Percentiles rank a stretch among this genome's conserved stretches.
Evolutionary conservation across 2,329 filamentous ascomycete genomes (phyloP).

Genomic region (Pyricularia grisea): DNA sequence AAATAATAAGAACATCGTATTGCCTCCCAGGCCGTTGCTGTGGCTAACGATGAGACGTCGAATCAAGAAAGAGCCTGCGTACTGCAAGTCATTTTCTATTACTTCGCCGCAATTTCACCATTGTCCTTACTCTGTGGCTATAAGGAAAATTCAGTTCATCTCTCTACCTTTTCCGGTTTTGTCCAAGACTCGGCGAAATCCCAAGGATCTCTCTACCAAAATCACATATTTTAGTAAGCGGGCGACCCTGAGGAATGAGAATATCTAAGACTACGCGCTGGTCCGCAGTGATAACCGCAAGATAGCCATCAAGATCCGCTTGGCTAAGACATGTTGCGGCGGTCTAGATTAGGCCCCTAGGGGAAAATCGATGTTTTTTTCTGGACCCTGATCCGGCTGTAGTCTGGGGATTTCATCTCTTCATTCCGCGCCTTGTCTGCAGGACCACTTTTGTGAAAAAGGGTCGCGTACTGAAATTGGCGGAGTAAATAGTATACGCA

Average conservation of each 20-base stretch:
- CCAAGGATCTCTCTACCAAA: neutral
- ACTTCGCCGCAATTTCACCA: neutral
- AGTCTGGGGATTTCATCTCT: neutral
- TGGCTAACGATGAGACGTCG: neutral
- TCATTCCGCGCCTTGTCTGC: neutral
- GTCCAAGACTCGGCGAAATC: neutral
- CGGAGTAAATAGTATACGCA: too few species aligned
- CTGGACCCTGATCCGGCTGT: neutral
- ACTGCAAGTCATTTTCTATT: neutral
- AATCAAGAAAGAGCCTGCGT: neutral
- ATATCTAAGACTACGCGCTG: neutral
- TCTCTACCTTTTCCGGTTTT: neutral
- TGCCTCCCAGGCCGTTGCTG: neutral
- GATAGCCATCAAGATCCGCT: neutral
- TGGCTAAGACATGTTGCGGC: neutral
- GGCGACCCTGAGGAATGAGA: neutral
- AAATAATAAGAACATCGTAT: neutral
- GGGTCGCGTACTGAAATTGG: neutral
- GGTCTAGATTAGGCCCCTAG: neutral
- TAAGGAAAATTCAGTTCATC: neutral
- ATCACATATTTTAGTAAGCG: neutral
- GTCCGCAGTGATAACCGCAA: neutral
- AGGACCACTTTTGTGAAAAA: neutral
- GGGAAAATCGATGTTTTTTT: neutral
- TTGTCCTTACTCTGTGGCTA: neutral